Conservation (phyloP, 2,329 filamentous ascomycete species). For the Colletotrichum zoysiae region DNA sequence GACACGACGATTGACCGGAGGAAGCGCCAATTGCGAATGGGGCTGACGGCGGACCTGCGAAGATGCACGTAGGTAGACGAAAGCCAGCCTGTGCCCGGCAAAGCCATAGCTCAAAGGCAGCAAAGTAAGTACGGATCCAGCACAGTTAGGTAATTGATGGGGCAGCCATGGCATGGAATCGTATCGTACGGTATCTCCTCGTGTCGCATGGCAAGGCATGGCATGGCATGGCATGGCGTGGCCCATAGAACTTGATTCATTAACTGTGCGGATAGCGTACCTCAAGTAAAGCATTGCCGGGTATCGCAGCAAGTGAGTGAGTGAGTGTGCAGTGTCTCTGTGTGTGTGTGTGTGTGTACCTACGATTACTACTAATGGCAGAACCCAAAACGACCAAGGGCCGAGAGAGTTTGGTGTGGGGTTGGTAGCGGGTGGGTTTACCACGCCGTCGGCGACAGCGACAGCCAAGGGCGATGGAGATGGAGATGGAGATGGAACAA, state of each 20-base stretch:
- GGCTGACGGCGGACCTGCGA: neutral
- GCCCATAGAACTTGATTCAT: slow-evolving; percentile 15
- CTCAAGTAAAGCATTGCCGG: slow-evolving; percentile 3
- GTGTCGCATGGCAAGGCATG: neutral
- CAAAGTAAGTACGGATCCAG: too few relatives aligned
- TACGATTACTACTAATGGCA: neutral
- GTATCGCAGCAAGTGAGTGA: slow-evolving; percentile 1
- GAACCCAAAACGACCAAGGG: slow-evolving; percentile 2
- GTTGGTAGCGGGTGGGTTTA: slow-evolving; percentile 21
- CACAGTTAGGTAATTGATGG: too few relatives aligned
- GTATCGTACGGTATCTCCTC: neutral
- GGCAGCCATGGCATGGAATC: neutral
- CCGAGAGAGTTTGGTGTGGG: slow-evolving; percentile 36
- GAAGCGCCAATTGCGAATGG: neutral
- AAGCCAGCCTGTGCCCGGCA: neutral
- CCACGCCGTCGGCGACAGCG: slow-evolving; percentile 15
- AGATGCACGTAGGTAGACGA: neutral
- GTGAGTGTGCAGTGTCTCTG: neutral
- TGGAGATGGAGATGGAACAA: neutral
- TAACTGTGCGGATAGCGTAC: slow-evolving; percentile 8
- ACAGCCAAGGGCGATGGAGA: neutral
- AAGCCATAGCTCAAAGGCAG: neutral
- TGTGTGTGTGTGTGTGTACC: neutral
- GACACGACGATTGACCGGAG: neutral
- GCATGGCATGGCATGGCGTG: slow-evolving; percentile 3